phyloP scores from a whole-genome alignment of 331 rosid species.

The Dryas integrifolia region DNA sequence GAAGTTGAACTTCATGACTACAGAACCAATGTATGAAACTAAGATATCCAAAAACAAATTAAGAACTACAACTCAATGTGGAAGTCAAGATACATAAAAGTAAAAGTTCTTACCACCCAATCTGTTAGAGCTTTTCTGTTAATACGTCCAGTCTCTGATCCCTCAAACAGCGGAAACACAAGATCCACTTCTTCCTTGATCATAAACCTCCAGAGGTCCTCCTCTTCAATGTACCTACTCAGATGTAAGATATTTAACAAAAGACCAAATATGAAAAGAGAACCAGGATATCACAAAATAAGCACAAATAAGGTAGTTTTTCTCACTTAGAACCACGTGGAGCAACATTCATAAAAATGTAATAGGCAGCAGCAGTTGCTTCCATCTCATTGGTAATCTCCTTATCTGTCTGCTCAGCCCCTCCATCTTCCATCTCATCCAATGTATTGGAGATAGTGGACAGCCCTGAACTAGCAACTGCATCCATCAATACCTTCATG shows the following conservation, averaged over 20 bases:
- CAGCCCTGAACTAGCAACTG: constrained; percentile 70
- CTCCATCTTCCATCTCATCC: constrained; percentile 52
- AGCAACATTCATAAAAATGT: constrained; percentile 69
- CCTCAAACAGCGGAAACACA: constrained; percentile 59
- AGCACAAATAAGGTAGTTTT: constrained; percentile 8
- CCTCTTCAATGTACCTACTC: constrained; percentile 66
- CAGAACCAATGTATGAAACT: background rate
- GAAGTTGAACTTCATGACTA: background rate
- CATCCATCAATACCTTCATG: constrained; percentile 84
- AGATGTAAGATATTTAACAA: constrained; percentile 11
- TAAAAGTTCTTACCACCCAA: constrained; percentile 70
- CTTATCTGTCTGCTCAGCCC: constrained; percentile 49
- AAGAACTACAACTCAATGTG: background rate
- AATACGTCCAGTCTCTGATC: constrained; percentile 47
- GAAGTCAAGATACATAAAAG: constrained; percentile 7
- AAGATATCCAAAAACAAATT: background rate
- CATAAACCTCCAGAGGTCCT: constrained; percentile 75
- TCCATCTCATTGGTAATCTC: constrained; percentile 91
- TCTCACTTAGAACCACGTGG: constrained; percentile 62
- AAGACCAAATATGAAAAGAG: background rate
- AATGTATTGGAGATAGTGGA: constrained; percentile 66
- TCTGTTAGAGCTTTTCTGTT: constrained; percentile 62
- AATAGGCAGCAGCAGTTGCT: constrained; percentile 75
- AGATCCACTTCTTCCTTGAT: constrained; percentile 77
- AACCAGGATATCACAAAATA: constrained; percentile 2